These are phyloP conservation scores for Nakaseomyces glabratus DNA, from an alignment of 1,139 yeast species.

Conservation along the genomic window DNA sequence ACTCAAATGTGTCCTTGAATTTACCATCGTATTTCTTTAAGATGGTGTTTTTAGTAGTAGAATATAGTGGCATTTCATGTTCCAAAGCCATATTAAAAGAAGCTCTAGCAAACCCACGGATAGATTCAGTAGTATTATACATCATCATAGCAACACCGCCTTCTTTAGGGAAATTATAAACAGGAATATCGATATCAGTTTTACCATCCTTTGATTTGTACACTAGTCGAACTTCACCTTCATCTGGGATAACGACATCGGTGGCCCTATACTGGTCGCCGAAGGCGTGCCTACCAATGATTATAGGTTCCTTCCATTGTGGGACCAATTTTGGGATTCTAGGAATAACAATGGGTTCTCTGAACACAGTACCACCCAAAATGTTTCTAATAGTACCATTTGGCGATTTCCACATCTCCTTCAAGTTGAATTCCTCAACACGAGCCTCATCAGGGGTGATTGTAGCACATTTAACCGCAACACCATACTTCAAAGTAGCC, in stretches of 20 bases:
- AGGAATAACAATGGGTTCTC: slow-evolving; percentile 89
- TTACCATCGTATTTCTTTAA: slow-evolving; percentile 87
- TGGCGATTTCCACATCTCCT: slow-evolving; percentile 95
- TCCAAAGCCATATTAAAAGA: slow-evolving; percentile 80
- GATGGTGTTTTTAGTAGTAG: slow-evolving; percentile 88
- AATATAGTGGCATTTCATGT: slow-evolving; percentile 66
- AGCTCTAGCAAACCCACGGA: slow-evolving; percentile 79
- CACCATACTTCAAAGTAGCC: slow-evolving; percentile 79
- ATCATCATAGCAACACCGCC: slow-evolving; percentile 84
- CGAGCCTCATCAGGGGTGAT: slow-evolving; percentile 95
- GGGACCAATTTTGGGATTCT: slow-evolving; percentile 83
- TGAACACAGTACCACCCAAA: slow-evolving; percentile 88
- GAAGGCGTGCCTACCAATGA: slow-evolving; percentile 92
- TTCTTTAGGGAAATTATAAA: slow-evolving; percentile 54
- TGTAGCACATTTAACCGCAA: slow-evolving; percentile 92
- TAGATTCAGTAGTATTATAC: slow-evolving; percentile 92
- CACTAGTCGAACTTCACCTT: slow-evolving; percentile 69
- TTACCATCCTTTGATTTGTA: slow-evolving; percentile 70
- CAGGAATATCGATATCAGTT: slow-evolving; percentile 45
- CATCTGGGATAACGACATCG: slow-evolving; percentile 64
- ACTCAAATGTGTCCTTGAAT: slow-evolving; percentile 85
- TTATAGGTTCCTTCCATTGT: slow-evolving; percentile 88
- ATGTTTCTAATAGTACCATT: slow-evolving; percentile 93
- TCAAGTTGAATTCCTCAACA: slow-evolving; percentile 77
- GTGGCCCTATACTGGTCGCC: slow-evolving; percentile 96